Conservation (phyloP, 108 stramenopile genomes). For the Pseudonitzschia multiseries region DNA sequence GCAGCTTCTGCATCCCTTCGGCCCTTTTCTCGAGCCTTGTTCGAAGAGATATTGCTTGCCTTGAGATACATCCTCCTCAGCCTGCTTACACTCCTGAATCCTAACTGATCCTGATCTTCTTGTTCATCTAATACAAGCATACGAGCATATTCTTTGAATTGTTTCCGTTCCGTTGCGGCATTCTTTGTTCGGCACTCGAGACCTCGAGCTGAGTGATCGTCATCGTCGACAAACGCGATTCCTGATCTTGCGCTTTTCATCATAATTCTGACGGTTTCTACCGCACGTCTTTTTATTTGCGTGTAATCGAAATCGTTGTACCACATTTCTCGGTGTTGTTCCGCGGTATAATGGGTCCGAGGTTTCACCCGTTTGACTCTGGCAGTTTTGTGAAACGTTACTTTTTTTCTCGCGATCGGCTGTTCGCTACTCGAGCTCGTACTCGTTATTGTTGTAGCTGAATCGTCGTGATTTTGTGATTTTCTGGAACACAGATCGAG, state of each 20-base stretch:
- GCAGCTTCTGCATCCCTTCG: slow-evolving; percentile 8
- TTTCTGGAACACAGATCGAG: neutral
- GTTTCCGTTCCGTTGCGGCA: slow-evolving; percentile 1
- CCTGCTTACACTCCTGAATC: neutral
- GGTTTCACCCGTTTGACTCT: slow-evolving; percentile 10
- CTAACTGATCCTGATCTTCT: slow-evolving; percentile 3
- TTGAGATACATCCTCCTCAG: slow-evolving; percentile 5
- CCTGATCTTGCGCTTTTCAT: neutral
- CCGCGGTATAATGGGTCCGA: neutral
- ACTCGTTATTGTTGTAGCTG: neutral
- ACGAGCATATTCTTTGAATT: slow-evolving; percentile 10
- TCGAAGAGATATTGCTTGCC: neutral
- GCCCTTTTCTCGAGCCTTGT: neutral
- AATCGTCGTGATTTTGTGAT: slow-evolving; percentile 2
- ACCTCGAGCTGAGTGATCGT: slow-evolving; percentile 5
- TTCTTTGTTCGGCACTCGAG: slow-evolving; percentile 12
- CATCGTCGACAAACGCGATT: neutral
- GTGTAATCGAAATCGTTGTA: slow-evolving; percentile 5
- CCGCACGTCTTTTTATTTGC: neutral
- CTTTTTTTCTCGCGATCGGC: neutral
- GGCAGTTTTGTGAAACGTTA: slow-evolving; percentile 7
- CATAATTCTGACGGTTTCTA: slow-evolving; percentile 13
- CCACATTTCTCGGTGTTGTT: slow-evolving; percentile 9
- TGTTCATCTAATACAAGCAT: slow-evolving; percentile 14
- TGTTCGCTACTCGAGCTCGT: neutral